Conservation (phyloP, 2,329 filamentous ascomycete genomes). For the Epichloe bromicola region DNA sequence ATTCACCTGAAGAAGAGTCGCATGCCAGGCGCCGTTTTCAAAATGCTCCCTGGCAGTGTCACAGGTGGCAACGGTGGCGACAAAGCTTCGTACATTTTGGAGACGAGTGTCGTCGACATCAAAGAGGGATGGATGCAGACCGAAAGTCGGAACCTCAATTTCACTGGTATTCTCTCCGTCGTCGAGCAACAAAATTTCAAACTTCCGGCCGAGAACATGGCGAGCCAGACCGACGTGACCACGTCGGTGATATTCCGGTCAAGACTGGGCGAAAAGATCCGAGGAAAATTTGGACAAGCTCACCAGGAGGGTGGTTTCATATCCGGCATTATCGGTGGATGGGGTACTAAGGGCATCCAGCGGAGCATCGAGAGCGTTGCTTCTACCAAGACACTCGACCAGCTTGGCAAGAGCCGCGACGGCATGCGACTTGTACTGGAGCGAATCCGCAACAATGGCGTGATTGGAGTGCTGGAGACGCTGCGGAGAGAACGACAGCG, state of each 20-base stretch:
- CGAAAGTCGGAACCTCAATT: conserved; percentile 70
- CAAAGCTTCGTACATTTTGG: conserved; percentile 68
- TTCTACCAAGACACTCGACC: conserved; percentile 62
- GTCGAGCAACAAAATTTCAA: conserved; percentile 63
- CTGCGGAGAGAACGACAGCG: conserved; percentile 31
- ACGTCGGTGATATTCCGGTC: conserved; percentile 66
- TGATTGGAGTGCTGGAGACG: conserved; percentile 45
- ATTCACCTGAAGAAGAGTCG: conserved; percentile 74
- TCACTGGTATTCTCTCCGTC: conserved; percentile 66
- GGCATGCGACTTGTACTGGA: conserved; percentile 75
- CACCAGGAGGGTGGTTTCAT: conserved; percentile 34
- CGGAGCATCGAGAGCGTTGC: conserved; percentile 69
- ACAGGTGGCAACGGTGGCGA: conserved; percentile 51
- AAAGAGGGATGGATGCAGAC: conserved; percentile 73
- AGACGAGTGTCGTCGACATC: conserved; percentile 67
- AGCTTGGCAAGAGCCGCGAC: conserved; percentile 67
- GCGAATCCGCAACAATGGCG: conserved; percentile 45
- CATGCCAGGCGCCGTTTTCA: conserved; percentile 60
- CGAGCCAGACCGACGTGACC: conserved; percentile 48
- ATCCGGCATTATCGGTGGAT: conserved; percentile 38
- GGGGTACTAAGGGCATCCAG: conserved; percentile 61
- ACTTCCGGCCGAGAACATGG: conserved; percentile 18
- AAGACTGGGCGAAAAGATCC: conserved; percentile 55
- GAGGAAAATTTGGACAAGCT: conserved; percentile 37
- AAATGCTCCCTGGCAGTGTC: conserved; percentile 57